Evolutionary conservation across 352 stramenopile genomes (phyloP), one percentile per base, ranked within the genome.

Genomic region (Globisporangium nunn): DNA sequence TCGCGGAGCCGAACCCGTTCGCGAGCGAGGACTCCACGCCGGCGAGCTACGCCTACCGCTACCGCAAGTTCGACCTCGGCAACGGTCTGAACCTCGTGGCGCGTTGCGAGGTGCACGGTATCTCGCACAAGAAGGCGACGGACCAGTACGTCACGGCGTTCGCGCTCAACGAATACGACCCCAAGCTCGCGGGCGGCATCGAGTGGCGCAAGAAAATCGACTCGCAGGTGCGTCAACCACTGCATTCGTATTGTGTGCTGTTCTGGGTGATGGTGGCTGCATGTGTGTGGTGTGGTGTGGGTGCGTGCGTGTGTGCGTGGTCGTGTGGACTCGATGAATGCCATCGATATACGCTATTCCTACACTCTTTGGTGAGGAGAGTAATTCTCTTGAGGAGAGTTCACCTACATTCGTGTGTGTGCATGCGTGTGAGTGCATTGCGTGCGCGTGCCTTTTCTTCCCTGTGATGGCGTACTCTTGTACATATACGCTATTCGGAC

Each of bases 121-220:
- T 97, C 15, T 81, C 89, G 28, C 59, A 78, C 45, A 96, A 96
- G 72, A 81, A 85, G 75, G 83, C 79, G 58, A 81, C 76, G 45
- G 74, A 97, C 65, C 78, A 96, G 65, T 96, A 96, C 71, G 96
- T 99, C 62, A 96, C 94, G 2, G 87, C 88, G 2, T 99, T 92
- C 73, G 95, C 96, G 17, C 78, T 99, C 23, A 99, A 99, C 68
- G 96, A 99, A 73, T 98, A 97, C 75, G 93, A 98, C 71, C 88
- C 92, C 11, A 96, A 97, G 74, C 75, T 96, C 56, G 67, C 75
- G 4, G 82, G 84, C 49, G 72, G 78, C 50, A 87, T 95, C 41
- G 88, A 95, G 45, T 99, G 95, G 95, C 78, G 95, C 62, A 96
- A 98, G 63, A 99, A 98, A 84, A 98, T 99, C 66, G 96, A 99